These are phyloP conservation scores for Diversispora eburnea DNA, from an alignment of 192 early-diverging fungal species.

Conservation along the genomic window DNA sequence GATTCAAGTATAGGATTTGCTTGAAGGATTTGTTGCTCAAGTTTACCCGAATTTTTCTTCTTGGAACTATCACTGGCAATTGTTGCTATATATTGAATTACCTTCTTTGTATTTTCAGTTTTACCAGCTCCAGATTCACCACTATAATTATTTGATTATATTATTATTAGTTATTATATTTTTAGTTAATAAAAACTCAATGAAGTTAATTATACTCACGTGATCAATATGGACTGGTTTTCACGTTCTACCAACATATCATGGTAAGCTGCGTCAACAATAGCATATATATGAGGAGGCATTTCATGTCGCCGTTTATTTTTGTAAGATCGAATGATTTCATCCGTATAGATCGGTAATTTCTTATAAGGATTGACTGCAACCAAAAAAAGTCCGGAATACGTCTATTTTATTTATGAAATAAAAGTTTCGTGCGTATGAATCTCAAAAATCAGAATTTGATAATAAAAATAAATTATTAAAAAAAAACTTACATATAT, in stretches of 20 bases:
- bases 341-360: constrained; percentile 85
- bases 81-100: constrained; percentile 95
- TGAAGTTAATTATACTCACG: constrained; percentile 54
- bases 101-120: constrained; percentile 99
- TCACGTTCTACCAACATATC: constrained; percentile 92
- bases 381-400: constrained; percentile 98
- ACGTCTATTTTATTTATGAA: constrained; percentile 59
- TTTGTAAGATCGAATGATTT: constrained; percentile 67
- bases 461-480: constrained; percentile 19
- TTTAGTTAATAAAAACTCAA: background rate
- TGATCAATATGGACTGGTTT: constrained; percentile 97
- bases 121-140: constrained; percentile 99
- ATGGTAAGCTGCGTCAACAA: constrained; percentile 90
- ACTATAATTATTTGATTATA: constrained; percentile 37
- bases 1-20: constrained; percentile 97
- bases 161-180: background rate
- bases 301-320: constrained; percentile 69
- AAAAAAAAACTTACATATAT: constrained; percentile 75
- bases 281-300: constrained; percentile 87
- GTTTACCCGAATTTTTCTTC: constrained; percentile 46
- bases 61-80: constrained; percentile 64
- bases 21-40: constrained; percentile 91
- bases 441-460: constrained; percentile 1
- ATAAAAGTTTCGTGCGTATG: background rate
- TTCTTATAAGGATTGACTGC: constrained; percentile 96